Conservation (phyloP, 352 stramenopile genomes). For the Globisporangium rhizosaccharum region DNA sequence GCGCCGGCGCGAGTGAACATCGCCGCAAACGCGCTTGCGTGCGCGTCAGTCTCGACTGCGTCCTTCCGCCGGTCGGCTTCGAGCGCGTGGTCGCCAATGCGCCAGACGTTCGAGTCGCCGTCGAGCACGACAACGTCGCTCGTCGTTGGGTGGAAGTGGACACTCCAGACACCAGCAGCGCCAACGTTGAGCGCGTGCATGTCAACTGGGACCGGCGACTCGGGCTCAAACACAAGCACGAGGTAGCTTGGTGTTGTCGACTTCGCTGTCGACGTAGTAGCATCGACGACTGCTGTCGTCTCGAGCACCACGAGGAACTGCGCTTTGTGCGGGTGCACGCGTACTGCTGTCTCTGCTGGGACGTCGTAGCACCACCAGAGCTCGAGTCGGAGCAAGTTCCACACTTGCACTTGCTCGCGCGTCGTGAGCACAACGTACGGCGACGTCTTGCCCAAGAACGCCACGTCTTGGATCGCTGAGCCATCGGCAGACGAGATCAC, state of each 20-base stretch:
- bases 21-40: slow-evolving; percentile 35
- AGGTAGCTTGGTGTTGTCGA: slow-evolving; percentile 24
- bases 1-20: slow-evolving; percentile 32
- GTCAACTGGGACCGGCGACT: slow-evolving; percentile 39
- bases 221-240: slow-evolving; percentile 42
- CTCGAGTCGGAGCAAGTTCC: slow-evolving; percentile 59
- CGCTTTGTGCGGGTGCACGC: slow-evolving; percentile 27
- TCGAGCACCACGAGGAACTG: slow-evolving; percentile 51
- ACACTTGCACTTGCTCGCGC: slow-evolving; percentile 54
- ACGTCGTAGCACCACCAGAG: slow-evolving; percentile 74
- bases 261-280: background rate
- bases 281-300: background rate
- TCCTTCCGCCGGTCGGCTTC: slow-evolving; percentile 36
- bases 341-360: slow-evolving; percentile 26
- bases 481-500: slow-evolving; percentile 70
- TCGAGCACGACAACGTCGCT: slow-evolving; percentile 61
- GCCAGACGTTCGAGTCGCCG: slow-evolving; percentile 49
- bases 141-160: slow-evolving; percentile 53
- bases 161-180: slow-evolving; percentile 32
- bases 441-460: slow-evolving; percentile 52
- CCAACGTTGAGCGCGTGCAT: slow-evolving; percentile 38
- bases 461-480: slow-evolving; percentile 38
- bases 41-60: slow-evolving; percentile 22
- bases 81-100: slow-evolving; percentile 36
- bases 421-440: slow-evolving; percentile 68